These are phyloP conservation scores for Puccinia coronata DNA, from an alignment of 1,284 basidiomycete species.

Conservation along the genomic window DNA sequence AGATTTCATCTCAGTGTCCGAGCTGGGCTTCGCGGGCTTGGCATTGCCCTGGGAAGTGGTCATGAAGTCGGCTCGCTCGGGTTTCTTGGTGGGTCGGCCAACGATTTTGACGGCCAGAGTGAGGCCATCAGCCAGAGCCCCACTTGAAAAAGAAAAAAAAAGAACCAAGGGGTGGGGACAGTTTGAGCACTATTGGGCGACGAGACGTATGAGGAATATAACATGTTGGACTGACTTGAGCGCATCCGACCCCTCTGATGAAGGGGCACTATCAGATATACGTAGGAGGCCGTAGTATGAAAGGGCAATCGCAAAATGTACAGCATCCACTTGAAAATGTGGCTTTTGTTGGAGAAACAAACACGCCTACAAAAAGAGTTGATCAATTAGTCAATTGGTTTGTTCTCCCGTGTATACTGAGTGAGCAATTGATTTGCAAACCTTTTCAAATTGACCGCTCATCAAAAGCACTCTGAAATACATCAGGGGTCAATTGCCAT, in stretches of 20 bases:
- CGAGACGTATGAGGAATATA: neutral
- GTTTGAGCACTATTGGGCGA: neutral
- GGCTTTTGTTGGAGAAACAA: conserved; percentile 84
- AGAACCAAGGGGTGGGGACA: neutral
- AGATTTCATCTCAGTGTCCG: neutral
- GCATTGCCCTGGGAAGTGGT: neutral
- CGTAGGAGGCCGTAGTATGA: conserved; percentile 91
- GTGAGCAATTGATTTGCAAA: conserved; percentile 55
- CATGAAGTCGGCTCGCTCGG: conserved; percentile 32
- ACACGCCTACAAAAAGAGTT: conserved; percentile 68
- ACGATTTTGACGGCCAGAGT: conserved; percentile 31
- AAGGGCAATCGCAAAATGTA: conserved; percentile 88
- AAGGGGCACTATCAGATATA: conserved; percentile 73
- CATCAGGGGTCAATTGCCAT: conserved; percentile 66
- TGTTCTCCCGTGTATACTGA: neutral
- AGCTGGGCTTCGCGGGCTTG: neutral
- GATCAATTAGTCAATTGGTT: neutral
- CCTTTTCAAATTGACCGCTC: conserved; percentile 91
- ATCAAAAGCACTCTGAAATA: conserved; percentile 90
- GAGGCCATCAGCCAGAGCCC: conserved; percentile 37
- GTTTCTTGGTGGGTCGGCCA: conserved; percentile 32
- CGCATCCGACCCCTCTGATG: conserved; percentile 69
- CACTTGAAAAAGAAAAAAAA: conserved; percentile 21
- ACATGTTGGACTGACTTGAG: conserved; percentile 22
- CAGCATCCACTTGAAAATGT: conserved; percentile 86